These are phyloP conservation scores for Tulasnella sp. DNA, from an alignment of 768 basidiomycete species.

Conservation along the genomic window DNA sequence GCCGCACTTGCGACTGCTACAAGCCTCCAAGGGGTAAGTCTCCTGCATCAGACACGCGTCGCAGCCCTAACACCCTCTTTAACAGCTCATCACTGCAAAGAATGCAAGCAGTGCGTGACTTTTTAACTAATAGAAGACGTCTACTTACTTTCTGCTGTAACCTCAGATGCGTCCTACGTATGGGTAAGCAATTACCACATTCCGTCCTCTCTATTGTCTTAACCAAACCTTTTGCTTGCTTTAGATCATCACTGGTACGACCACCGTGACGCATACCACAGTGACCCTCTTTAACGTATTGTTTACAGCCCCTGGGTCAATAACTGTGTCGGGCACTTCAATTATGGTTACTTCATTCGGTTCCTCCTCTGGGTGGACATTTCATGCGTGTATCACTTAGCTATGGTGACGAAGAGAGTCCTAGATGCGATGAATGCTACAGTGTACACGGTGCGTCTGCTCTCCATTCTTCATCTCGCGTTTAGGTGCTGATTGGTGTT, in stretches of 20 bases:
- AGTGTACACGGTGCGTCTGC: conserved; percentile 4
- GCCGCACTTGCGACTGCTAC: conserved; percentile 71
- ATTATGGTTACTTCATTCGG: conserved; percentile 58
- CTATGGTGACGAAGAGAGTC: conserved; percentile 66
- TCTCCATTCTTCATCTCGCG: background rate
- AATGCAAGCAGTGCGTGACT: conserved; percentile 60
- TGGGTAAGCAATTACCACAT: conserved; percentile 45
- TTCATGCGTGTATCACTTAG: conserved; percentile 76
- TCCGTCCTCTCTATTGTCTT: conserved; percentile 5
- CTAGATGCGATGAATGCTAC: conserved; percentile 32
- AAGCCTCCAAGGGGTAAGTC: conserved; percentile 57
- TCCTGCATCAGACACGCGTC: conserved; percentile 16
- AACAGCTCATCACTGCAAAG: conserved; percentile 77
- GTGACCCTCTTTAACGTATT: background rate
- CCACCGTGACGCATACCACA: background rate
- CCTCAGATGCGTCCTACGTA: conserved; percentile 78
- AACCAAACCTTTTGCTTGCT: conserved; percentile 6
- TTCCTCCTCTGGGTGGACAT: conserved; percentile 89
- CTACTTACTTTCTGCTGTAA: background rate
- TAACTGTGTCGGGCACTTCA: conserved; percentile 89
- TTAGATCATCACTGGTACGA: conserved; percentile 65
- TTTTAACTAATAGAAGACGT: background rate
- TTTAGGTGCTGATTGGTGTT: background rate
- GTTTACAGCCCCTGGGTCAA: conserved; percentile 66
- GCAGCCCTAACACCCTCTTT: background rate